Evolutionary conservation across 805 yeast species (phyloP).

Genomic region (Brettanomyces naardenensis): DNA sequence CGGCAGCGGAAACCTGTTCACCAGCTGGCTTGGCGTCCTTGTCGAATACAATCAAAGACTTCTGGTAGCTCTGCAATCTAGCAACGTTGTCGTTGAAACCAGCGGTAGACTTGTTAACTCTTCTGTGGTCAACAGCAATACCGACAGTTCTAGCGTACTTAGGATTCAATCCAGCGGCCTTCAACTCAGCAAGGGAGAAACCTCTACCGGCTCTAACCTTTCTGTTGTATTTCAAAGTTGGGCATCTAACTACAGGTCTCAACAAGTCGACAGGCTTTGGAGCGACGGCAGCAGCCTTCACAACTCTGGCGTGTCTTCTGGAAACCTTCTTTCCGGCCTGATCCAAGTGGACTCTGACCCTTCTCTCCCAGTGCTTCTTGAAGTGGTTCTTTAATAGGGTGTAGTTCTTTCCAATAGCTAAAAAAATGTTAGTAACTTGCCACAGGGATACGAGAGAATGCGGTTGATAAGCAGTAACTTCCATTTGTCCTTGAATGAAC

Average conservation of each 20-base stretch:
- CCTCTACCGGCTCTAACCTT: constrained; percentile 99
- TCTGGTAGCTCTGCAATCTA: constrained; percentile 93
- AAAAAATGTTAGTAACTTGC: constrained; percentile 17
- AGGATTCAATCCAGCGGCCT: constrained; percentile 91
- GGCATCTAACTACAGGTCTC: constrained; percentile 98
- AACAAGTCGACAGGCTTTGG: constrained; percentile 96
- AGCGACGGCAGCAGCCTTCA: constrained; percentile 90
- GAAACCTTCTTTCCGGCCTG: constrained; percentile 99
- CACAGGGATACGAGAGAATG: not conserved
- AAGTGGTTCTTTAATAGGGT: constrained; percentile 99
- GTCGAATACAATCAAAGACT: constrained; percentile 94
- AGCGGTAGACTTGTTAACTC: constrained; percentile 96
- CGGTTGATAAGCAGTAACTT: not conserved
- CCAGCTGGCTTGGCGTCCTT: constrained; percentile 70
- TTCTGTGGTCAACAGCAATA: constrained; percentile 99
- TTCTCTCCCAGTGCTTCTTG: constrained; percentile 99
- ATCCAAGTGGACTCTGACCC: constrained; percentile 99
- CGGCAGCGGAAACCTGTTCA: constrained; percentile 70
- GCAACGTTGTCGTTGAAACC: constrained; percentile 90
- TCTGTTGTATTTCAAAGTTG: constrained; percentile 98
- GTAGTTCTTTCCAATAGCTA: constrained; percentile 97
- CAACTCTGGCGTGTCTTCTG: constrained; percentile 90
- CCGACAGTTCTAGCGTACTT: constrained; percentile 98
- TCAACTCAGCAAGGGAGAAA: constrained; percentile 94
- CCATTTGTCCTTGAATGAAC: too few relatives aligned